Evolutionary conservation across 352 stramenopile genomes (phyloP).

Genomic region (Pythium plurisporium): DNA sequence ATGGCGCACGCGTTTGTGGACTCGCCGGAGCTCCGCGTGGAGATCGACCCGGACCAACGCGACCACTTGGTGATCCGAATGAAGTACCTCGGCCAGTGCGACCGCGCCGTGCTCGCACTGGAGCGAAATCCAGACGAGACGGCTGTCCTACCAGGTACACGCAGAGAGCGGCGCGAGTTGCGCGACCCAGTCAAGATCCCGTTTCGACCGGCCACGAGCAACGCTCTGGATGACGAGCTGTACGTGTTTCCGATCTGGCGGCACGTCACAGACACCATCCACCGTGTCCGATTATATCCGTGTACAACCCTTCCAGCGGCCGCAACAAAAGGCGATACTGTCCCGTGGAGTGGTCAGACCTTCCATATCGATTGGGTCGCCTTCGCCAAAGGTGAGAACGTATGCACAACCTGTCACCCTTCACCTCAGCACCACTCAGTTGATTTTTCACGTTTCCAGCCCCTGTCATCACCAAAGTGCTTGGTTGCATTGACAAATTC

Average conservation of each 20-base stretch:
- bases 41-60: conserved; percentile 40
- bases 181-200: conserved; percentile 50
- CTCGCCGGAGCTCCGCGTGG: conserved; percentile 50
- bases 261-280: conserved; percentile 50
- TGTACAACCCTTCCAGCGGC: conserved; percentile 29
- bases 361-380: conserved; percentile 72
- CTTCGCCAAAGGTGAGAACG: conserved; percentile 45
- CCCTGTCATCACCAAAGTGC: conserved; percentile 67
- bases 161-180: conserved; percentile 27
- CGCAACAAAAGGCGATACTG: background rate
- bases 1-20: conserved; percentile 45
- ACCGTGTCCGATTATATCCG: conserved; percentile 58
- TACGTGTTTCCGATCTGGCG: conserved; percentile 66
- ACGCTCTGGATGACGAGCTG: conserved; percentile 30
- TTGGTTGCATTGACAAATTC: conserved; percentile 75
- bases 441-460: conserved; percentile 21
- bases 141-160: conserved; percentile 21
- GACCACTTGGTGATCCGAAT: conserved; percentile 60
- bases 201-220: conserved; percentile 35
- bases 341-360: conserved; percentile 40
- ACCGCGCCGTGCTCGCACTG: conserved; percentile 46
- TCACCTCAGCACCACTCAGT: background rate
- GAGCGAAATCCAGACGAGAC: conserved; percentile 41
- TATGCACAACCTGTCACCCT: background rate
- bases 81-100: conserved; percentile 52